Evolutionary conservation across 1,139 yeast species (phyloP).

Genomic region (Taiozyma sp.): DNA sequence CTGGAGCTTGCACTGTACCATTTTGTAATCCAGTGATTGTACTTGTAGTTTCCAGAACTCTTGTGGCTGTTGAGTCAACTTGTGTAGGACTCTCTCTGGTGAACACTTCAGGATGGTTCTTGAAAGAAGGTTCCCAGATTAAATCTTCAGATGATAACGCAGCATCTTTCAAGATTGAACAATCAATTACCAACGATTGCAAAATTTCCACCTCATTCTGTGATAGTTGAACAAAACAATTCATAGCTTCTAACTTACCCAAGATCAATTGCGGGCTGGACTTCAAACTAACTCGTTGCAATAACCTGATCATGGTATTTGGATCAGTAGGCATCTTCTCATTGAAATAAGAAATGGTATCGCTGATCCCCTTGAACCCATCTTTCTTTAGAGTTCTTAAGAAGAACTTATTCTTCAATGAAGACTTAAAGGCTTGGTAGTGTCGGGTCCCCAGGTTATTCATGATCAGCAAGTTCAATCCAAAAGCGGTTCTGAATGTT

Average conservation of each 20-base stretch:
- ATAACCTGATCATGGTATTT: slow-evolving; percentile 8
- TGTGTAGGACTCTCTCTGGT: not conserved
- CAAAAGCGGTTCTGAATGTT: slow-evolving; percentile 13
- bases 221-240: slow-evolving; percentile 10
- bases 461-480: slow-evolving; percentile 16
- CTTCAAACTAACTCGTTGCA: slow-evolving; percentile 15
- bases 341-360: slow-evolving; percentile 18
- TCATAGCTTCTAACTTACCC: slow-evolving; percentile 15
- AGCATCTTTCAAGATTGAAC: slow-evolving; percentile 8
- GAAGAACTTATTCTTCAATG: slow-evolving; percentile 18
- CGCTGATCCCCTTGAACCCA: slow-evolving; percentile 21
- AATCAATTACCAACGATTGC: not conserved
- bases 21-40: not conserved
- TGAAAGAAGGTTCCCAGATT: slow-evolving; percentile 21
- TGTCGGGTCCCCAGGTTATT: slow-evolving; percentile 17
- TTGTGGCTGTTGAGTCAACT: not conserved
- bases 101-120: slow-evolving; percentile 1
- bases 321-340: slow-evolving; percentile 16
- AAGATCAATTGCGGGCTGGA: slow-evolving; percentile 11
- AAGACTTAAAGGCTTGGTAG: slow-evolving; percentile 21
- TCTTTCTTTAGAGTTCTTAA: slow-evolving; percentile 19
- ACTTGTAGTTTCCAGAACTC: slow-evolving; percentile 6
- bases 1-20: not conserved
- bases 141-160: slow-evolving; percentile 10
- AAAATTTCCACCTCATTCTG: slow-evolving; percentile 6